These are phyloP conservation scores for Collybia sp. DNA, from an alignment of 768 basidiomycete genomes.

Conservation along the genomic window DNA sequence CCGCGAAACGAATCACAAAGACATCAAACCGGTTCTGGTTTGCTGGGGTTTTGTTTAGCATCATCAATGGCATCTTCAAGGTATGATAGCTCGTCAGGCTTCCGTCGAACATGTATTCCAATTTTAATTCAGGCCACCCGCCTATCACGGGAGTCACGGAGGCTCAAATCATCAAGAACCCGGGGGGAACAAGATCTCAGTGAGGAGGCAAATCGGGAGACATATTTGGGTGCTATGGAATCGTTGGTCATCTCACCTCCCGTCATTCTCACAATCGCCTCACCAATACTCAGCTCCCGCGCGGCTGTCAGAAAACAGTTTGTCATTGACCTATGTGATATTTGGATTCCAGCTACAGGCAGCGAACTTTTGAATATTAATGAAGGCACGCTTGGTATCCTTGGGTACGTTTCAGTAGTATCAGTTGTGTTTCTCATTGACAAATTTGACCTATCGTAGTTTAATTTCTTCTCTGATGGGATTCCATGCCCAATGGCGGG, in stretches of 20 bases:
- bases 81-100: conserved; percentile 24
- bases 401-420: conserved; percentile 53
- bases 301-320: conserved; percentile 73
- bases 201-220: conserved; percentile 60
- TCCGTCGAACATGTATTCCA: neutral
- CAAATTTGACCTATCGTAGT: conserved; percentile 28
- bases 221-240: conserved; percentile 52
- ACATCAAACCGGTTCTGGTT: conserved; percentile 85
- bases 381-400: conserved; percentile 80
- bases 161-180: conserved; percentile 36
- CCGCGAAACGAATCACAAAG: conserved; percentile 54
- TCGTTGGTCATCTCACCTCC: conserved; percentile 32
- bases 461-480: conserved; percentile 70
- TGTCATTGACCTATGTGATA: conserved; percentile 77
- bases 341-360: conserved; percentile 86
- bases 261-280: neutral
- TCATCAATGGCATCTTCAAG: conserved; percentile 67
- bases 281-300: conserved; percentile 42
- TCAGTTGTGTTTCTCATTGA: neutral
- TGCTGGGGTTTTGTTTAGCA: conserved; percentile 77
- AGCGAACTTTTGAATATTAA: conserved; percentile 72
- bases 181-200: conserved; percentile 67
- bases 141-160: conserved; percentile 55
- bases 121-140: conserved; percentile 45
- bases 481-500: conserved; percentile 59